These are phyloP conservation scores for Colletotrichum destructivum DNA, from an alignment of 2,329 filamentous ascomycete genomes.

Conservation along the genomic window DNA sequence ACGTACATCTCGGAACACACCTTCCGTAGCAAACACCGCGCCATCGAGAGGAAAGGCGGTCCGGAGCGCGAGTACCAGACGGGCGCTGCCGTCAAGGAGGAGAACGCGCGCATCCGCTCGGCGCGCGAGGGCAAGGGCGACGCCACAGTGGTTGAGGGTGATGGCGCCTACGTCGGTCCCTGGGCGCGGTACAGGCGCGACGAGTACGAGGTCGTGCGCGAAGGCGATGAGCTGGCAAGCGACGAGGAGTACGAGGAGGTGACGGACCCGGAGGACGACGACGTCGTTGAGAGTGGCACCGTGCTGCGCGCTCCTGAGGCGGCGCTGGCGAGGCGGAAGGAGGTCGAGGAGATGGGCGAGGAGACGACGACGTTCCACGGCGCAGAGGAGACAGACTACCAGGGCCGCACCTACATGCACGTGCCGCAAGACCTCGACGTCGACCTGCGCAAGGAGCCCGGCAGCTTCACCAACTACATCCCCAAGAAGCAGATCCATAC, in stretches of 20 bases:
- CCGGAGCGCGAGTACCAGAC: slow-evolving; percentile 70
- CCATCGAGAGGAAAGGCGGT: slow-evolving; percentile 78
- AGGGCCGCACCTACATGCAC: slow-evolving; percentile 98
- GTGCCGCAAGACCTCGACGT: slow-evolving; percentile 91
- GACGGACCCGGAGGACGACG: slow-evolving; percentile 77
- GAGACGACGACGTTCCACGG: slow-evolving; percentile 94
- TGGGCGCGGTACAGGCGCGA: slow-evolving; percentile 88
- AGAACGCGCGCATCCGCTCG: slow-evolving; percentile 76
- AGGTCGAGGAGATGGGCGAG: slow-evolving; percentile 72
- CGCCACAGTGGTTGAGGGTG: slow-evolving; percentile 86
- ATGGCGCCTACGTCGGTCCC: slow-evolving; percentile 90
- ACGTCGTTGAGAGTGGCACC: slow-evolving; percentile 75
- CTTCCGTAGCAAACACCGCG: slow-evolving; percentile 89
- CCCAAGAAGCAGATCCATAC: slow-evolving; percentile 95
- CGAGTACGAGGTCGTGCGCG: slow-evolving; percentile 81
- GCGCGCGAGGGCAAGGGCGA: slow-evolving; percentile 90
- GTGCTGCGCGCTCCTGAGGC: slow-evolving; percentile 70
- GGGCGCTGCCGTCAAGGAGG: slow-evolving; percentile 76
- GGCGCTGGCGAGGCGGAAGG: slow-evolving; percentile 69
- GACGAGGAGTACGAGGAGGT: slow-evolving; percentile 86
- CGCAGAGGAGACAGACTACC: slow-evolving; percentile 87
- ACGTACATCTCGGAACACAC: slow-evolving; percentile 91
- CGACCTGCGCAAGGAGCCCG: slow-evolving; percentile 85
- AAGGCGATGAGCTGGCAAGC: slow-evolving; percentile 82
- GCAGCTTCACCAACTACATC: slow-evolving; percentile 89